Percentiles rank a stretch among this genome's conserved stretches.
Evolutionary conservation across 2,329 filamentous ascomycete genomes (phyloP).

Genomic region (Aspergillus glaucus): DNA sequence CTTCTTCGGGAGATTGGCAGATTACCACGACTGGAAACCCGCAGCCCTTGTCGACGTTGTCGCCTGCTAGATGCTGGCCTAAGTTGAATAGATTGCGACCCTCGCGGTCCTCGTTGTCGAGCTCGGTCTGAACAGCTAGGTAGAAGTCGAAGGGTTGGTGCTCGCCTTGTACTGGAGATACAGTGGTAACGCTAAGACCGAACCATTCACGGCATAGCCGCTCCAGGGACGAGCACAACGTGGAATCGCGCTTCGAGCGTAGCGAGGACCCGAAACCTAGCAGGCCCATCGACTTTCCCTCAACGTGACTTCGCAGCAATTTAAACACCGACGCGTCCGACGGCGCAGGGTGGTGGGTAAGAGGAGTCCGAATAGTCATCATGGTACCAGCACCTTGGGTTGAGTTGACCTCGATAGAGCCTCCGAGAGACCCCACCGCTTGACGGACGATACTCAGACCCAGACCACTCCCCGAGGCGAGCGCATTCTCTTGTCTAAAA

Average conservation of each 20-base stretch:
- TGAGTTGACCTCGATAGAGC: slow-evolving; percentile 21
- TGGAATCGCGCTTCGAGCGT: slow-evolving; percentile 6
- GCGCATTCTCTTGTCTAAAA: slow-evolving; percentile 54
- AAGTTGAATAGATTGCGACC: neutral
- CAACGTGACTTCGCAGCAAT: neutral
- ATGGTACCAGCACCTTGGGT: slow-evolving; percentile 20
- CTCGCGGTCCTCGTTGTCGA: slow-evolving; percentile 12
- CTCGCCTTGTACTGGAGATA: slow-evolving; percentile 3
- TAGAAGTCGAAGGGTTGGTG: slow-evolving; percentile 14
- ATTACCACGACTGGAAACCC: slow-evolving; percentile 24
- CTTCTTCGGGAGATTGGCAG: slow-evolving; percentile 17
- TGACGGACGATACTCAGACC: slow-evolving; percentile 55
- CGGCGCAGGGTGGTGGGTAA: neutral
- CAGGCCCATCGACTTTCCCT: slow-evolving; percentile 14
- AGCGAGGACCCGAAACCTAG: slow-evolving; percentile 13
- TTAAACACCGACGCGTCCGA: neutral
- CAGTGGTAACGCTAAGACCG: slow-evolving; percentile 8
- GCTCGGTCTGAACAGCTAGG: slow-evolving; percentile 16
- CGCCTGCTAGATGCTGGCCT: neutral
- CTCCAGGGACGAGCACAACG: slow-evolving; percentile 12
- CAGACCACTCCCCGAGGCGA: slow-evolving; percentile 53
- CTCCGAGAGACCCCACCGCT: slow-evolving; percentile 21
- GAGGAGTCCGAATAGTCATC: slow-evolving; percentile 4
- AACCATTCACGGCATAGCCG: slow-evolving; percentile 18
- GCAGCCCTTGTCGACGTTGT: neutral